Evolutionary conservation across 202 grass and related monocot genomes (phyloP).

Genomic region (Zoysia matrella): DNA sequence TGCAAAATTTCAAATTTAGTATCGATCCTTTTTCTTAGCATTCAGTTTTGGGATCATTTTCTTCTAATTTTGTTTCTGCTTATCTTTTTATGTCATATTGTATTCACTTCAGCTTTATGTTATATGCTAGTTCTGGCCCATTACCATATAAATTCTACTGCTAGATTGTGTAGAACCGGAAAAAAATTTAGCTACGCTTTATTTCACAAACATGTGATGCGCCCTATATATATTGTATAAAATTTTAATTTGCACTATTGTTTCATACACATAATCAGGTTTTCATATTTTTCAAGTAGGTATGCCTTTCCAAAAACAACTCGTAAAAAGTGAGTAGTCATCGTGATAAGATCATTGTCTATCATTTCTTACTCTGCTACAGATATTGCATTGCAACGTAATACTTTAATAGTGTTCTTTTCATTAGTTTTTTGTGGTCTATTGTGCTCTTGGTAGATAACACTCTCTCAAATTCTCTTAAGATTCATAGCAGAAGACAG

Average conservation of each 20-base stretch:
- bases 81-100: neutral
- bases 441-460: neutral
- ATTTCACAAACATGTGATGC: neutral
- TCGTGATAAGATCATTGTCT: neutral
- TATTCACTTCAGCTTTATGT: neutral
- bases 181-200: neutral
- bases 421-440: neutral
- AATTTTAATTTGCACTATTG: neutral
- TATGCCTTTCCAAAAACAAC: neutral
- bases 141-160: slow-evolving; percentile 37
- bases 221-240: slow-evolving; percentile 15
- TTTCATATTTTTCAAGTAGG: neutral
- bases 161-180: slow-evolving; percentile 44
- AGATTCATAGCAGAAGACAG: slow-evolving; percentile 6
- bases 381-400: neutral
- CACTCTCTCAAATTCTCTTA: neutral
- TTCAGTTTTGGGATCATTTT: slow-evolving; percentile 7
- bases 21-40: neutral
- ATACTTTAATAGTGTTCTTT: neutral
- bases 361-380: neutral
- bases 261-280: neutral
- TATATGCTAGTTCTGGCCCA: slow-evolving; percentile 32
- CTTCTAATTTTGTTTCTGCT: neutral
- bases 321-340: neutral
- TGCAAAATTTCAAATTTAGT: neutral